Base-by-base conservation (phyloP, 2,329 filamentous ascomycete genomes). In the Coniella vitis region DNA sequence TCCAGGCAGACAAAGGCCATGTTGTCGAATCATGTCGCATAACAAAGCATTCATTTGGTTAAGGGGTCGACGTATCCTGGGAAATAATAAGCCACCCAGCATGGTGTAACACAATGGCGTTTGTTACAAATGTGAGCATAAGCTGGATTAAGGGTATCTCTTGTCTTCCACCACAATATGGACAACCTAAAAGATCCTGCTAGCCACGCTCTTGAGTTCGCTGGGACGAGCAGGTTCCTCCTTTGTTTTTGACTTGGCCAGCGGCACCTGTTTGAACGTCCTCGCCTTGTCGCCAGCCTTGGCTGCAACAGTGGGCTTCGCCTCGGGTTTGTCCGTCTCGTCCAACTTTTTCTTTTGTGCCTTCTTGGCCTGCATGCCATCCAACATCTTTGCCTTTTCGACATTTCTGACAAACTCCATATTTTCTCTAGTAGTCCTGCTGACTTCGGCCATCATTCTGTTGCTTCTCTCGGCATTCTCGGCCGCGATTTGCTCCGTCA, bases 391-490 rank as follows among this genome's bases (percentile, higher is more conserved):
- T 44, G 81, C 84, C 61, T 74, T 79, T 72, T 93, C 87, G 49
- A 93, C 76, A 62, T 91, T 90, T 57, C 80, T 74, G 51, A 90
- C 77, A 63, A 91, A 93, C 56, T 82, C 78, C 74, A 86, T 87
- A 65, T 91, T 90, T 73, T 93, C 87, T 66, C 78, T 82, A 51
- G 81, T 83, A 40, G 84, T 80, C 71, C 83, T 83, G 60, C 78
- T 76, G 56, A 93, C 86, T 67, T 93, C 88, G 12, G 86, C 84
- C 50, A 86, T 72, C 76, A 93, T 80, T 59, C 87, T 76, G 59
- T 83, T 85, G 47, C 82, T 76, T 50, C 87, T 71, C 67, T 91
- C 87, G 4, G 87, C 87, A 62, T 90, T 88, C 71, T 94, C 88
- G 22, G 84, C 78, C 36, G 85, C 76, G 57, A 91, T 90, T 68